Base-by-base conservation (phyloP, 2,329 filamentous ascomycete species). In the Colletotrichum orbiculare region DNA sequence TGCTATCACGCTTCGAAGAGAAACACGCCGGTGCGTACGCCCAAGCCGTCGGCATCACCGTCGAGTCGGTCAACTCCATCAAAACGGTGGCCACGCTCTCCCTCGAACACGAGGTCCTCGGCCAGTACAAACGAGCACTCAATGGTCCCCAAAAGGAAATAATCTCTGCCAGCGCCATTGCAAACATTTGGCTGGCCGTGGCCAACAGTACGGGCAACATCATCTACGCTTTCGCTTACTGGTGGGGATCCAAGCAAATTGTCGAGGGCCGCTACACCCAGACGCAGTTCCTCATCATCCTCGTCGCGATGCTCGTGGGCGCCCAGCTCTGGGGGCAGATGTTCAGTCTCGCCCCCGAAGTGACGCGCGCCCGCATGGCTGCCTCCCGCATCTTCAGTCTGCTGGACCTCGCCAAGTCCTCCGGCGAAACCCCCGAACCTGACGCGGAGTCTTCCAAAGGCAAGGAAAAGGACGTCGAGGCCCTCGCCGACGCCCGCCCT, bases 211-310 rank as follows among this genome's bases (percentile, higher is more conserved):
- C 85, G 9, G 85, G 88, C 17, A 91, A 90, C 71, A 82, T 91
- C 54, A 86, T 93, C 34, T 92, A 93, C 71, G 89, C 90, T 0
- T 85, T 94, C 58, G 89, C 90, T 0, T 94, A 93, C 76, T 94
- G 91, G 90, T 94, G 91, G 90, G 91, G 91, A 4, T 85, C 90
- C 0, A 89, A 87, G 70, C 87, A 88, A 67, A 91, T 94, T 64
- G 84, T 89, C 55, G 81, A 84, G 46, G 90, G 91, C 5, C 79
- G 86, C 60, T 90, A 90, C 69, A 82, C 78, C 3, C 85, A 85
- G 47, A 86, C 88, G 38, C 85, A 91, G n/a, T 94, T 93, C 78
- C 89, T 94, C 74, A 90, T 92, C 70, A 89, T 94, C 8, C 81
- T 93, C 4, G 83, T 91, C 6, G 84, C 90, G 5, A 85, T 94